Conservation (phyloP, 441 rosid genomes). For the Macaranga tanarius region DNA sequence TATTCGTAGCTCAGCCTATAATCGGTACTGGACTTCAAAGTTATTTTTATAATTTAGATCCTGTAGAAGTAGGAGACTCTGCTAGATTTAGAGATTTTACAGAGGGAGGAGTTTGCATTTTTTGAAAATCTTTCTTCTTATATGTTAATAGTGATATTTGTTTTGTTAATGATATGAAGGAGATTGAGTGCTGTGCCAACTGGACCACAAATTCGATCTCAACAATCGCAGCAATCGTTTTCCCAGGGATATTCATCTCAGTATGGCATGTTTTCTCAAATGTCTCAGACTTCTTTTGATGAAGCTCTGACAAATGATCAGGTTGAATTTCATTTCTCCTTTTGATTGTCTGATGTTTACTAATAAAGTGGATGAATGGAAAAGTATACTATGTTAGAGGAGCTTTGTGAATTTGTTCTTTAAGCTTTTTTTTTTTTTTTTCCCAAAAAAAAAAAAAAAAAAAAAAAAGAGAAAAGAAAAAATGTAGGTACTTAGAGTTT, state of each 20-base stretch:
- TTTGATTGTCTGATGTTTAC: background rate
- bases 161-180: slow-evolving; percentile 37
- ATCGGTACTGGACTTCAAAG: background rate
- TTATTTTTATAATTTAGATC: background rate
- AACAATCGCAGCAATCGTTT: slow-evolving; percentile 77
- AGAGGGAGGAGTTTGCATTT: background rate
- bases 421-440: background rate
- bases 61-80: background rate
- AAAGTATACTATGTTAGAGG: background rate
- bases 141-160: background rate
- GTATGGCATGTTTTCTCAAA: slow-evolving; percentile 75
- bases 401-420: background rate
- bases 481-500: background rate
- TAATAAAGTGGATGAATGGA: background rate
- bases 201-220: slow-evolving; percentile 57
- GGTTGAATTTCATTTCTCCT: slow-evolving; percentile 39
- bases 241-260: slow-evolving; percentile 90
- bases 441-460: too few species aligned
- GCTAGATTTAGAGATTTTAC: background rate
- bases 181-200: slow-evolving; percentile 44
- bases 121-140: background rate
- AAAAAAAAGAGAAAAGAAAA: too few species aligned
- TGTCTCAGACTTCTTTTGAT: slow-evolving; percentile 70
- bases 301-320: slow-evolving; percentile 57
- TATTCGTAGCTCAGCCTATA: background rate